These are phyloP conservation scores for Phytophthora chlamydospora DNA, from an alignment of 352 stramenopile species.

Conservation along the genomic window DNA sequence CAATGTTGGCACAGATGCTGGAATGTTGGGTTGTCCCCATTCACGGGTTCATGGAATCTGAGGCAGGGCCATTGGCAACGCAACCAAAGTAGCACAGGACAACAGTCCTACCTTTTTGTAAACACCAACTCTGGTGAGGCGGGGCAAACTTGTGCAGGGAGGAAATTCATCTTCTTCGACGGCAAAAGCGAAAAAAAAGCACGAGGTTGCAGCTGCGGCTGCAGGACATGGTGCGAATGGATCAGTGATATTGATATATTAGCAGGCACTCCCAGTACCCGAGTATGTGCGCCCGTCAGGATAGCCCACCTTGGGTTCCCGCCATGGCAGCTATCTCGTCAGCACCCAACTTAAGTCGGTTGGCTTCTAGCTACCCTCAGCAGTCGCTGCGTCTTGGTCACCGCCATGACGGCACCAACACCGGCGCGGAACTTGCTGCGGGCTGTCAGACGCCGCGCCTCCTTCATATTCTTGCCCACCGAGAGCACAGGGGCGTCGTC, in stretches of 20 bases:
- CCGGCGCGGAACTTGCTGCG: constrained; percentile 76
- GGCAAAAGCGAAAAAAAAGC: too few relatives aligned
- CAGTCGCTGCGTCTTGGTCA: constrained; percentile 81
- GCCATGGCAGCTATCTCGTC: too few relatives aligned
- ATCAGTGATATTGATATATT: constrained; percentile 14
- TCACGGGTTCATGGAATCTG: too few relatives aligned
- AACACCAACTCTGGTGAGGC: too few relatives aligned
- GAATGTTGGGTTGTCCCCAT: too few relatives aligned
- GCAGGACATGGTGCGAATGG: not conserved
- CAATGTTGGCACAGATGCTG: too few relatives aligned
- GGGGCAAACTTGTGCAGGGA: too few relatives aligned
- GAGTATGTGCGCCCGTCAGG: not conserved
- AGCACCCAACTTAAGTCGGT: constrained; percentile 2
- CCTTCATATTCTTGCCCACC: constrained; percentile 84
- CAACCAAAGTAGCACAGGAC: too few relatives aligned
- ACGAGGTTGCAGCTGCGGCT: not conserved
- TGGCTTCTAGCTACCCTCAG: constrained; percentile 40
- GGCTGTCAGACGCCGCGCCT: constrained; percentile 52
- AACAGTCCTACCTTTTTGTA: too few relatives aligned
- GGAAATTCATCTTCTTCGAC: too few relatives aligned
- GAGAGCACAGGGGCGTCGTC: constrained; percentile 52
- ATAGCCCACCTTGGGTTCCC: not conserved
- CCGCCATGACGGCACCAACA: constrained; percentile 73
- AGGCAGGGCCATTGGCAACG: too few relatives aligned
- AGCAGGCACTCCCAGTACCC: not conserved